Base-by-base conservation (phyloP, 495 filamentous ascomycete genomes). In the Staphylotrichum tortipilum region DNA sequence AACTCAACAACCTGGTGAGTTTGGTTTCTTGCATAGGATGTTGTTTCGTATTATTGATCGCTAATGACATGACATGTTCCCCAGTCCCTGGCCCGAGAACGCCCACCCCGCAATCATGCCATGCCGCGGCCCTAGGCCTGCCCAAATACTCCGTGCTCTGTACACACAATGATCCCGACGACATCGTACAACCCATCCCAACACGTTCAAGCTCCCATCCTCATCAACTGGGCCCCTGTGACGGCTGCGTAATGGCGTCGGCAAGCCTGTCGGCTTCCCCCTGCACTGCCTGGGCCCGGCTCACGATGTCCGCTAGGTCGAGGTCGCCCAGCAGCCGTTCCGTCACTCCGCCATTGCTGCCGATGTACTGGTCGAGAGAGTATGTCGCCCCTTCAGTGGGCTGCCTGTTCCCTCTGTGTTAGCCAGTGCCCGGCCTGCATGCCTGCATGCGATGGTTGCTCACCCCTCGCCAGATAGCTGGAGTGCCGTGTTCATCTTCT, bases 391-490 rank as follows among this genome's bases (percentile, higher is more conserved):
- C 37, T 23, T n/a, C 34, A 21, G 50, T 29, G n/a, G 36, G 12
- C 21, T 47, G 22, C 1, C 44, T 44, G n/a, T 22, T 8, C 6
- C n/a, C n/a, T n/a, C n/a, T 2, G 14, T 2, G 15, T 22, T 7
- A 2, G 29, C 57, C 21, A 54, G 34, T 28, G 2, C 36, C 14
- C 4, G 12, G 12, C 4, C 11, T 21, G 14, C 5, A 33, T 7
- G 34, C n/a, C 15, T 0, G 18, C 23, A 42, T 2, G 23, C 3
- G 18, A 0, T 5, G 11, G 28, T 9, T 1, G 38, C 54, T 53
- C 36, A 60, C 60, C 47, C 50, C 10, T 60, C 54, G 8, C 55
- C 55, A 5, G 60, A 60, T 18, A 57, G 38, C 9, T 49, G 39
- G 14, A 50, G 21, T 4, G 3, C 29, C 18, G 26, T 7, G 12